A percentile compares a stretch with the other conserved stretches of the same genome.
Conservation (phyloP, 2,329 filamentous ascomycete species). For the Neopestalotiopsis sp. region DNA sequence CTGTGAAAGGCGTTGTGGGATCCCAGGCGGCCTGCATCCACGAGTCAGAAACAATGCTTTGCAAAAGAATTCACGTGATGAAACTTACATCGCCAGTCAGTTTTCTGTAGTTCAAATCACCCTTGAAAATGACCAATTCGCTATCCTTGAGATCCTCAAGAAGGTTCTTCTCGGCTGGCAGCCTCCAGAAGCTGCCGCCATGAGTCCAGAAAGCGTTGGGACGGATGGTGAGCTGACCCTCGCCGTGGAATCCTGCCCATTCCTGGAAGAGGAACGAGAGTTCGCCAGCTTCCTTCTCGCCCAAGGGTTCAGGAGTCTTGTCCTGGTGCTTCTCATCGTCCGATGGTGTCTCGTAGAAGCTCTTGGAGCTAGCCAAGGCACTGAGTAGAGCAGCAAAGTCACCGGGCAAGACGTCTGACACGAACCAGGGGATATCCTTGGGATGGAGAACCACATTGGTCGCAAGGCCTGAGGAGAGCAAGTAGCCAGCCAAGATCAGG, state of each 20-base stretch:
- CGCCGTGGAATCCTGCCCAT: slow-evolving; percentile 80
- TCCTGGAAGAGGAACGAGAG: slow-evolving; percentile 80
- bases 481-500: slow-evolving; percentile 87
- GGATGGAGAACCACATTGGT: slow-evolving; percentile 89
- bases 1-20: slow-evolving; percentile 82
- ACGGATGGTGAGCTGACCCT: slow-evolving; percentile 82
- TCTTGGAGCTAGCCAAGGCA: slow-evolving; percentile 76
- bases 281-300: slow-evolving; percentile 69
- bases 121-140: slow-evolving; percentile 95
- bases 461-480: slow-evolving; percentile 83
- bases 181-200: slow-evolving; percentile 84
- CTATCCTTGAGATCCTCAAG: slow-evolving; percentile 80
- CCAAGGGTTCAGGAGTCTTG: slow-evolving; percentile 65
- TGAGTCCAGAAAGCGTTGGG: slow-evolving; percentile 93
- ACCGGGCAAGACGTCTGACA: slow-evolving; percentile 87
- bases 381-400: slow-evolving; percentile 86
- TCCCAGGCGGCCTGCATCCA: slow-evolving; percentile 75
- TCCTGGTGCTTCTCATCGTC: slow-evolving; percentile 67
- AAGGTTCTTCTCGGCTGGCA: slow-evolving; percentile 74
- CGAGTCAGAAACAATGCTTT: background rate
- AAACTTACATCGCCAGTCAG: slow-evolving; percentile 81
- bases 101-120: slow-evolving; percentile 96
- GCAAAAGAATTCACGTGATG: too few relatives aligned
- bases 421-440: slow-evolving; percentile 97
- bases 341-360: slow-evolving; percentile 78